Evolutionary conservation across 2,329 filamentous ascomycete genomes (phyloP).

Genomic region (Alternaria gansuensis): DNA sequence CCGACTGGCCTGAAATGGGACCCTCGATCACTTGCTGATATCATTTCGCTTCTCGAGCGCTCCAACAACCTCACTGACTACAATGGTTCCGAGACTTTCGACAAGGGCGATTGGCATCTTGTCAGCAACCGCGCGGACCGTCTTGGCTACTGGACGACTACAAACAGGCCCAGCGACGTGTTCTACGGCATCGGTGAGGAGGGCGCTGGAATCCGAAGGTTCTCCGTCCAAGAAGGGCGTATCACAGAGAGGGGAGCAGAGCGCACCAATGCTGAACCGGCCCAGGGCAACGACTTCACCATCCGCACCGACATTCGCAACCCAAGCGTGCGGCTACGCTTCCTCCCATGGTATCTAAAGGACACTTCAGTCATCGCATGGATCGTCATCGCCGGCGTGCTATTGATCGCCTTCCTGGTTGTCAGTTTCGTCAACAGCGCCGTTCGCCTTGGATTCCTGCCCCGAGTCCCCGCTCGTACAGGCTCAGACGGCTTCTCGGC

Average conservation of each 20-base stretch:
- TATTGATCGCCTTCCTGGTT: constrained; percentile 66
- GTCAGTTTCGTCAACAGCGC: constrained; percentile 78
- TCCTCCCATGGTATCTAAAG: constrained; percentile 80
- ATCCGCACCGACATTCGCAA: constrained; percentile 63
- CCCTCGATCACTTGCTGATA: constrained; percentile 79
- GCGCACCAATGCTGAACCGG: constrained; percentile 26
- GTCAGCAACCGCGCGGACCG: constrained; percentile 69
- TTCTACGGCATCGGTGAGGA: constrained; percentile 83
- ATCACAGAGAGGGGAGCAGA: constrained; percentile 57
- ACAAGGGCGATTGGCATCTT: constrained; percentile 62
- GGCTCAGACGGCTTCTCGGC: constrained; percentile 74
- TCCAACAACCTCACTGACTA: constrained; percentile 82
- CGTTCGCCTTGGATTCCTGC: constrained; percentile 75
- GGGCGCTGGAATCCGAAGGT: constrained; percentile 61
- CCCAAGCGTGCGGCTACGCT: constrained; percentile 66
- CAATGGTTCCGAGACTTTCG: constrained; percentile 70
- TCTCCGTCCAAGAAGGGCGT: constrained; percentile 60
- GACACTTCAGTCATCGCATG: constrained; percentile 72
- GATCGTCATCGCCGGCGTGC: constrained; percentile 57
- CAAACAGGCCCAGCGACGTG: constrained; percentile 68
- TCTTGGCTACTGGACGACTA: constrained; percentile 86
- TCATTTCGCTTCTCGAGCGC: constrained; percentile 78
- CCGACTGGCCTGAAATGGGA: constrained; percentile 87
- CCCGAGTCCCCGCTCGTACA: constrained; percentile 70
- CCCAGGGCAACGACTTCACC: constrained; percentile 49